Percentiles rank a stretch among this genome's conserved stretches.
Evolutionary conservation across 306 rosid species (phyloP).

Genomic region (Lablab purpureus): DNA sequence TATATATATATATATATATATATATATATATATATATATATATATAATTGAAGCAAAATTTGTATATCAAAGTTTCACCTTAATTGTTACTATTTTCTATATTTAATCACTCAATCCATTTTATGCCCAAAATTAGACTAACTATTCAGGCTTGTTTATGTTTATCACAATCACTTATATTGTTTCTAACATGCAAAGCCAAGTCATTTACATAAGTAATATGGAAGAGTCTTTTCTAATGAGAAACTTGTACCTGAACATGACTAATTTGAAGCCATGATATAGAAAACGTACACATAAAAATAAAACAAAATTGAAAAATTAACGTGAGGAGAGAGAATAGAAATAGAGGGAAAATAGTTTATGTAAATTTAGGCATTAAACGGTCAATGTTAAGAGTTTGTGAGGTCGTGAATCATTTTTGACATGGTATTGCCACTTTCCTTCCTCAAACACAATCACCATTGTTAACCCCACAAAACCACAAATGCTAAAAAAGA

Average conservation of each 20-base stretch:
- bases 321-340: not conserved
- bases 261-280: not conserved
- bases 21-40: too few relatives aligned
- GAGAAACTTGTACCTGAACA: not conserved
- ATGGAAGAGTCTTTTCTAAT: not conserved
- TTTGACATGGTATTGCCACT: slow-evolving; percentile 43
- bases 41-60: not conserved
- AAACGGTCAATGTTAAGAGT: slow-evolving; percentile 38
- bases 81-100: too few relatives aligned
- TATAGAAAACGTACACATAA: not conserved
- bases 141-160: not conserved
- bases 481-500: slow-evolving; percentile 39
- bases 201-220: slow-evolving; percentile 24
- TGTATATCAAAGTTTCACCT: not conserved
- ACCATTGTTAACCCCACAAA: slow-evolving; percentile 39
- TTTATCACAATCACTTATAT: not conserved
- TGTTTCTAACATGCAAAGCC: not conserved
- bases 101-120: too few relatives aligned
- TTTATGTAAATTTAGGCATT: slow-evolving; percentile 42
- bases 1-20: too few relatives aligned
- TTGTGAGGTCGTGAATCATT: slow-evolving; percentile 49
- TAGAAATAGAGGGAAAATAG: not conserved
- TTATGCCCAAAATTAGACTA: not conserved
- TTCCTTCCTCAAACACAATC: slow-evolving; percentile 29
- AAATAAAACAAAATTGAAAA: not conserved